Base-by-base conservation (phyloP, 805 yeast genomes). In the Pichia occidentalis region DNA sequence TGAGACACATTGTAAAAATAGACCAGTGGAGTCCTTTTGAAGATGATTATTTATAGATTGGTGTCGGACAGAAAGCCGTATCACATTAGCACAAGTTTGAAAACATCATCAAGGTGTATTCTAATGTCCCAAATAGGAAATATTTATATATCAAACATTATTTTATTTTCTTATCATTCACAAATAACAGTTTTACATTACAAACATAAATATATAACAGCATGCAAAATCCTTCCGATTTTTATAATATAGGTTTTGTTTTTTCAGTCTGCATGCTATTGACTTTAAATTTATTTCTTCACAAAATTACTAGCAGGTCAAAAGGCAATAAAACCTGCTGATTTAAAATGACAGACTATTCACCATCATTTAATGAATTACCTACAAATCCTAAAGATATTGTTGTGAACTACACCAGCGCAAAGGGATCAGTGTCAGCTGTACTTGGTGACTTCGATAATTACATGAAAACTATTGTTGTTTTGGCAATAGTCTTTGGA, bases 1-100 rank as follows among this genome's bases (percentile, higher is more conserved):
- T 92, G 82, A 70, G 98, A 39, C 97, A 90, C 59, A 65, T 90
- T 42, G 75, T 80, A 43, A 86, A 84, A 39, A 52, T 80, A 26
- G 57, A 64, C 29, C 58, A 63, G 32, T 68, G 76, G 71, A 49
- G 53, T 16, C 48, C 68, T 0, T 74, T 73, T 45, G 49, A 49
- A 8, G 61, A 60, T 2, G 80, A 75, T 48, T 70, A 71, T 48
- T 12, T 11, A n/a, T 11, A n/a, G n/a, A n/a, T n/a, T n/a, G n/a
- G n/a, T n/a, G n/a, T n/a, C n/a, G n/a, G n/a, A n/a, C n/a, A n/a
- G n/a, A n/a, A n/a, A n/a, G n/a, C n/a, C n/a, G n/a, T n/a, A n/a
- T n/a, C n/a, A n/a, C n/a, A n/a, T n/a, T n/a, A n/a, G n/a, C n/a
- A n/a, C n/a, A n/a, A n/a, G n/a, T n/a, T n/a, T n/a, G 19, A 20